Evolutionary conservation across 2,329 filamentous ascomycete genomes (phyloP).

Genomic region (Colletotrichum gigasporum): DNA sequence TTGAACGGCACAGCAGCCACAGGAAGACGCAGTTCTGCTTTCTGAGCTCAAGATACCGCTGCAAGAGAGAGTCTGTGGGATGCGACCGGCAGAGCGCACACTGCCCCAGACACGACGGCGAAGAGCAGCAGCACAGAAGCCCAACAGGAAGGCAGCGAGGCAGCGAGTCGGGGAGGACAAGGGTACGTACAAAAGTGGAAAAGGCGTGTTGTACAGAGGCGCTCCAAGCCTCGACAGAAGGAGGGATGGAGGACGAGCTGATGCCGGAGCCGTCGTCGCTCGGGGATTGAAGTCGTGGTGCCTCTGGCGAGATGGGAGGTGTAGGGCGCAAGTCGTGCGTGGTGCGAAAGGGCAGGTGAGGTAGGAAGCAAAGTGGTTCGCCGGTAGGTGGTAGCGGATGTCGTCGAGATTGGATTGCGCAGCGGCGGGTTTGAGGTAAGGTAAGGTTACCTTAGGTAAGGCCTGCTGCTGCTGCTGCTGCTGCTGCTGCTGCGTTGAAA

Average conservation of each 20-base stretch:
- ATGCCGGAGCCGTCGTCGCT: conserved; percentile 13
- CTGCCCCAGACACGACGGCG: neutral
- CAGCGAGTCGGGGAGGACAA: conserved; percentile 17
- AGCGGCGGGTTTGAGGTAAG: conserved; percentile 21
- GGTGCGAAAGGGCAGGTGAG: neutral
- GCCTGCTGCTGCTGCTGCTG: neutral
- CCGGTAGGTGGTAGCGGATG: conserved; percentile 3
- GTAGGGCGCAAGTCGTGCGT: neutral
- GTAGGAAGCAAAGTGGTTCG: too few relatives aligned
- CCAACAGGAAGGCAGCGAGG: conserved; percentile 7
- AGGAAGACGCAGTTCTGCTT: neutral
- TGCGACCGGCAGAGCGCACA: neutral
- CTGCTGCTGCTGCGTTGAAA: neutral
- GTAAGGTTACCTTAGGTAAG: conserved; percentile 18
- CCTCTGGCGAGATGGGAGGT: neutral
- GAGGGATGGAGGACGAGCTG: conserved; percentile 12
- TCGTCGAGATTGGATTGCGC: conserved; percentile 27
- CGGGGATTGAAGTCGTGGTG: neutral
- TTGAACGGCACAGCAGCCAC: neutral
- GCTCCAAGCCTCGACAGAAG: neutral
- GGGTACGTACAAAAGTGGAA: conserved; percentile 31
- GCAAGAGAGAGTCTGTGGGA: neutral
- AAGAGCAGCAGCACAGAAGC: neutral
- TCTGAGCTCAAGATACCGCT: neutral
- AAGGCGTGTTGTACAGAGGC: conserved; percentile 17